Conservation (phyloP, 257 asterid species). For the Scutellaria minor region DNA sequence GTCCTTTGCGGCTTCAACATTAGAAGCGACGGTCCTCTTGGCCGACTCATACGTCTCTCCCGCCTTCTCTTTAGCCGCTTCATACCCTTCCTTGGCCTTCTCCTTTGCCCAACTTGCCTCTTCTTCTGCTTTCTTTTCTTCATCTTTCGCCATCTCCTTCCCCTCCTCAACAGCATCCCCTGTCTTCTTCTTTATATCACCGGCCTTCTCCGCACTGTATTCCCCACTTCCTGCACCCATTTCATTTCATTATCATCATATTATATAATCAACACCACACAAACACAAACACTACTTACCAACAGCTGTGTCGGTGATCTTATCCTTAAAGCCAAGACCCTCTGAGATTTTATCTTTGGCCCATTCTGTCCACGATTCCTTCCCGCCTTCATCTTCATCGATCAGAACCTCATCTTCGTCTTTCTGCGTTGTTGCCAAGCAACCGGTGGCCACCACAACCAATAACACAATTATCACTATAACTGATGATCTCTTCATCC, state of each 20-base stretch:
- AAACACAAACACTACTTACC: neutral
- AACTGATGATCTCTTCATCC: neutral
- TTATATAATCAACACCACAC: neutral
- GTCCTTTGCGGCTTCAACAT: slow-evolving; percentile 39
- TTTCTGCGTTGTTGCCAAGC: neutral
- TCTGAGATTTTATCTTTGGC: slow-evolving; percentile 62
- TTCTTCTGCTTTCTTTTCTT: slow-evolving; percentile 39
- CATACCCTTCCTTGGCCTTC: slow-evolving; percentile 44
- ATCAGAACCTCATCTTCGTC: neutral
- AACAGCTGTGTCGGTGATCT: slow-evolving; percentile 2
- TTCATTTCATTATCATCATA: too few relatives aligned
- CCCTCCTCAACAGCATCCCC: neutral
- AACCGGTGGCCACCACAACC: neutral
- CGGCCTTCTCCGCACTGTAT: slow-evolving; percentile 8
- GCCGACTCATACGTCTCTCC: slow-evolving; percentile 42
- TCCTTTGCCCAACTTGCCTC: slow-evolving; percentile 41
- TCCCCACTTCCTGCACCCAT: slow-evolving; percentile 26
- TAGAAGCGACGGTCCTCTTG: slow-evolving; percentile 34
- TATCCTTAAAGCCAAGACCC: slow-evolving; percentile 45
- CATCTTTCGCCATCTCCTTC: slow-evolving; percentile 37
- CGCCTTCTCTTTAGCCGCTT: slow-evolving; percentile 45
- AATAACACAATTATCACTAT: neutral
- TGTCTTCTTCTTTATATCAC: neutral
- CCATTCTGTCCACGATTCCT: slow-evolving; percentile 69
- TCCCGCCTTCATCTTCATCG: slow-evolving; percentile 37